phyloP scores from a whole-genome alignment of 345 rosid genomes.

The Hevea brasiliensis region DNA sequence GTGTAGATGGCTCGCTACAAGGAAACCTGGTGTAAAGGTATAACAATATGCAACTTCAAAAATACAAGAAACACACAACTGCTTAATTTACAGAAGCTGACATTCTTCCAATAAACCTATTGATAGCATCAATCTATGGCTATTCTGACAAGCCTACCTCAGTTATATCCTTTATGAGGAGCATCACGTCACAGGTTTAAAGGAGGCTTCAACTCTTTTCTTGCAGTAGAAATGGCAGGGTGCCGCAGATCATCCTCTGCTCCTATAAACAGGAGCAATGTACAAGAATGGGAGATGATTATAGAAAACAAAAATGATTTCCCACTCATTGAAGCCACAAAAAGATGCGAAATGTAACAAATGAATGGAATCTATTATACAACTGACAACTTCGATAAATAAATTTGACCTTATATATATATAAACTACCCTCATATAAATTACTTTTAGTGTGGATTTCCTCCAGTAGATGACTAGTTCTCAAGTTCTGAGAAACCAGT shows the following conservation, averaged over 20 bases:
- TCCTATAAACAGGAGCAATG: background rate
- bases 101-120: background rate
- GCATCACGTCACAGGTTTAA: background rate
- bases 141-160: background rate
- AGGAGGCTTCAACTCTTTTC: background rate
- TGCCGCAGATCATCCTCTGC: background rate
- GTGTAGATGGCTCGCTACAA: too few species aligned
- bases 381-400: slow-evolving; percentile 6
- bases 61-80: background rate
- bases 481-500: slow-evolving; percentile 1
- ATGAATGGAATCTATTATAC: slow-evolving; percentile 15
- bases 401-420: background rate
- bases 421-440: background rate
- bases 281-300: background rate
- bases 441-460: background rate
- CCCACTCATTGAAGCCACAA: background rate
- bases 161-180: background rate
- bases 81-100: background rate
- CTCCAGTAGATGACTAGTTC: slow-evolving; percentile 9
- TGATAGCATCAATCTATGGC: too few species aligned
- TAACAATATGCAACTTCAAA: background rate
- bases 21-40: too few species aligned
- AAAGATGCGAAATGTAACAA: background rate
- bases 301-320: background rate
- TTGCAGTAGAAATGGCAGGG: background rate